These are phyloP conservation scores for Cyamopsis tetragonoloba DNA, from an alignment of 306 rosid species.

Conservation along the genomic window DNA sequence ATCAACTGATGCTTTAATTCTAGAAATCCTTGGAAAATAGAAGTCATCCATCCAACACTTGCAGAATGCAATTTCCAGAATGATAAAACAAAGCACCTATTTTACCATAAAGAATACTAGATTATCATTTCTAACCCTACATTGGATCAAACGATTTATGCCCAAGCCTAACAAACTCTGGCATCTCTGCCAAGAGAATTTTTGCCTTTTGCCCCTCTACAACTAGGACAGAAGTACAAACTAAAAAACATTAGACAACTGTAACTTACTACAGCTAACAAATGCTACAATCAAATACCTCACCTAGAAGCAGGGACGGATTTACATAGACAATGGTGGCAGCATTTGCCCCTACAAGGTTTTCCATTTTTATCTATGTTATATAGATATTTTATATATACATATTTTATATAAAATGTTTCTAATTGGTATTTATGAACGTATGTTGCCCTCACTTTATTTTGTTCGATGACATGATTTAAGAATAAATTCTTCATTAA, in stretches of 20 bases:
- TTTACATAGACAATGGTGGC: no score
- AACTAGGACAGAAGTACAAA: background rate
- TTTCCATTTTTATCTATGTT: no score
- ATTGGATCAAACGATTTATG: background rate
- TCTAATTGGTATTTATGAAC: no score
- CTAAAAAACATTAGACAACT: background rate
- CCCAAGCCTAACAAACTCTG: background rate
- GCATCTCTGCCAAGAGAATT: background rate
- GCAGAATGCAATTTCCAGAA: background rate
- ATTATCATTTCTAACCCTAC: background rate
- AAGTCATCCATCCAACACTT: background rate
- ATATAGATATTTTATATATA: no score
- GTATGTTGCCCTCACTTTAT: no score
- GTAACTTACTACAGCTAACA: background rate
- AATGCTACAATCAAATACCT: background rate
- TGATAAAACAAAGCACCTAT: background rate
- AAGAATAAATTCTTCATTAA: no score
- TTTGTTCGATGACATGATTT: no score
- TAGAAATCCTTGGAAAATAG: background rate
- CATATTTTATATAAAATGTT: no score
- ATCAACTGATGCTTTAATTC: conserved; percentile 24
- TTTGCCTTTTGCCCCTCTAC: background rate
- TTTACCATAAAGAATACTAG: background rate
- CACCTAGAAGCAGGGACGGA: background rate
- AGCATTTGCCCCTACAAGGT: no score